Base-by-base conservation (phyloP, 2,329 filamentous ascomycete genomes). In the Ceratocystis papillata region DNA sequence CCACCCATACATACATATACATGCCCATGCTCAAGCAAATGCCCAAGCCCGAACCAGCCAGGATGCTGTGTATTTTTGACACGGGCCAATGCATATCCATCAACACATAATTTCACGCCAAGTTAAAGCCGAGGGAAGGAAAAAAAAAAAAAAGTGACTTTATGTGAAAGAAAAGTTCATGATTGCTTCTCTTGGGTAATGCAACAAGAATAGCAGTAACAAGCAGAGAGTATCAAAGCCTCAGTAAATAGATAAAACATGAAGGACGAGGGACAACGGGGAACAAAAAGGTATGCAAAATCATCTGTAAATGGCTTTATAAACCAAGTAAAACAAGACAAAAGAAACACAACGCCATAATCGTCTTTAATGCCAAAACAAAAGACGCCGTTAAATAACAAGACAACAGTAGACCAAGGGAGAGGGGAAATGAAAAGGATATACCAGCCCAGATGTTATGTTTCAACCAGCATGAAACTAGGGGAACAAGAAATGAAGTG, bases 291-390 rank as follows among this genome's bases (percentile, higher is more conserved):
- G 33, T 20, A 62, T n/a, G 25, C 3, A 30, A 63, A 64, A 30
- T 48, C 48, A 50, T 64, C 28, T 62, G 62, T 64, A 41, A 41
- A 64, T 53, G 62, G 28, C 62, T n/a, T 59, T 59, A 25, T 64
- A 64, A 41, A 41, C 46, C 62, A 50, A 55, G 28, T 33, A 55
- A 5, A 64, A 53, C 53, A n/a, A 25, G 48, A 25, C n/a, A 20
- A 22, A n/a, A 53, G n/a, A 53, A 41, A 53, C 37, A 37, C 55
- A 59, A 37, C 55, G 30, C 55, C 25, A 59, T 37, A n/a, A 37
- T 33, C 25, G 55, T 59, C 30, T 59, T 59, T 59, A 30, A 59
- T 59, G 55, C 55, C 15, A 22, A 59, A n/a, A 57, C 53, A 20
- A 57, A 59, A 59, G 55, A 59, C 55, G 28, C 55, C 30, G 46